Percentiles rank a stretch among this genome's conserved stretches.
Evolutionary conservation across 257 asterid species (phyloP).

Genomic region (Lycium ferocissimum): DNA sequence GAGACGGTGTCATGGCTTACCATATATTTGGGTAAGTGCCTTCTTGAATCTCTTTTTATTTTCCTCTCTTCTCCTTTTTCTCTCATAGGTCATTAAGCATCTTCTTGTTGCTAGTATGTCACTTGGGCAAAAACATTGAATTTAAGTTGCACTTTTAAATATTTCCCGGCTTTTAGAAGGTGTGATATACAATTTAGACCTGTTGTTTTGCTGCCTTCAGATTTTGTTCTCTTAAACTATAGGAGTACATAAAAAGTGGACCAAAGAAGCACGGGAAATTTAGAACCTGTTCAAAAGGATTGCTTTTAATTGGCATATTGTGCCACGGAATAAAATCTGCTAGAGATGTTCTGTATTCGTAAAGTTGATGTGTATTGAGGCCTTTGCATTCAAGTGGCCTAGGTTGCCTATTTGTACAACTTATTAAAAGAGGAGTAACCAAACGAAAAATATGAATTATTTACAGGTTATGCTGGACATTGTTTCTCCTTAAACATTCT

Average conservation of each 20-base stretch:
- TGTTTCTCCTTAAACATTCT: conserved; percentile 9
- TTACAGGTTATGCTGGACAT: neutral
- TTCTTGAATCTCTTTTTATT: neutral
- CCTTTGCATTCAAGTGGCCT: neutral
- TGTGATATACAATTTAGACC: neutral
- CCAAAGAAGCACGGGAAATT: neutral
- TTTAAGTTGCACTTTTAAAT: conserved; percentile 8
- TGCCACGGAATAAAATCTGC: neutral
- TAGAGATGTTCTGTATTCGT: neutral
- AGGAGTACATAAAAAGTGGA: neutral
- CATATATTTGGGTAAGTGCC: conserved; percentile 74
- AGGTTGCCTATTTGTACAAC: neutral
- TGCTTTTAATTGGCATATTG: conserved; percentile 7
- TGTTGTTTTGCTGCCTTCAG: neutral
- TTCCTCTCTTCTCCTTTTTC: neutral
- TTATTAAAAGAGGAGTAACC: conserved; percentile 10
- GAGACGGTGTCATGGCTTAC: conserved; percentile 60
- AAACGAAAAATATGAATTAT: neutral
- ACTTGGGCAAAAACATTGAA: conserved; percentile 14
- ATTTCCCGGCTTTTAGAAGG: neutral
- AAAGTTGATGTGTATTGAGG: neutral
- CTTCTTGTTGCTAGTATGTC: conserved; percentile 11
- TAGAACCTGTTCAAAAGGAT: neutral
- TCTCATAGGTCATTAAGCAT: neutral
- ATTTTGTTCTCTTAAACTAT: conserved; percentile 19